A percentile compares a stretch with the other conserved stretches of the same genome.
These are phyloP conservation scores for Zoysia matrella DNA, from an alignment of 202 grass and related monocot genomes.

Conservation along the genomic window DNA sequence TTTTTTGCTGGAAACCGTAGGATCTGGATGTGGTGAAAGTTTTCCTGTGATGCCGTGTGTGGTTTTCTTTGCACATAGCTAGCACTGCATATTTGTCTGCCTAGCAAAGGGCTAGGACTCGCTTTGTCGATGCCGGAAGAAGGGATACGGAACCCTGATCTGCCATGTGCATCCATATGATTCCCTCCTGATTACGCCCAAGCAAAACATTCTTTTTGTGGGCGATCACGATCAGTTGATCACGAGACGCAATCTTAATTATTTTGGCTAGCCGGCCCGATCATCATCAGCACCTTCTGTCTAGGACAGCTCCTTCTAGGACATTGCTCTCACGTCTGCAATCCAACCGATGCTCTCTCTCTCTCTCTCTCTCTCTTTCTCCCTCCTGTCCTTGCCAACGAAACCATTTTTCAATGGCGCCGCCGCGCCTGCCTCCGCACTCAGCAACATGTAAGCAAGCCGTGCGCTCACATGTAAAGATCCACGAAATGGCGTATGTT, in stretches of 20 bases:
- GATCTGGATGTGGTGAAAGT: too few relatives aligned
- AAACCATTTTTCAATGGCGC: conserved; percentile 31
- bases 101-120: too few relatives aligned
- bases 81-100: too few relatives aligned
- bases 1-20: too few relatives aligned
- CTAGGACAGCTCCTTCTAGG: conserved; percentile 41
- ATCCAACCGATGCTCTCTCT: conserved; percentile 30
- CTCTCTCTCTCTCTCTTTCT: neutral
- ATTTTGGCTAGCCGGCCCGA: conserved; percentile 28
- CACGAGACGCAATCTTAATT: conserved; percentile 49
- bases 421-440: conserved; percentile 19
- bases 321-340: conserved; percentile 50
- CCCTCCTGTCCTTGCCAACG: neutral
- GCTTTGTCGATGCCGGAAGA: too few relatives aligned
- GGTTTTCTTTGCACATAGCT: too few relatives aligned
- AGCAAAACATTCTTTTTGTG: too few relatives aligned
- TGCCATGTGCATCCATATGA: too few relatives aligned
- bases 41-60: too few relatives aligned
- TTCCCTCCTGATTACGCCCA: too few relatives aligned
- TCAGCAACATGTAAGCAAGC: conserved; percentile 22
- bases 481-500: conserved; percentile 41
- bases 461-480: conserved; percentile 58
- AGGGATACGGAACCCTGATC: too few relatives aligned
- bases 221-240: neutral
- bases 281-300: conserved; percentile 27